A percentile compares a stretch with the other conserved stretches of the same genome.
phyloP scores from a whole-genome alignment of 805 yeast genomes.

The Cyberlindnera meyerae region DNA sequence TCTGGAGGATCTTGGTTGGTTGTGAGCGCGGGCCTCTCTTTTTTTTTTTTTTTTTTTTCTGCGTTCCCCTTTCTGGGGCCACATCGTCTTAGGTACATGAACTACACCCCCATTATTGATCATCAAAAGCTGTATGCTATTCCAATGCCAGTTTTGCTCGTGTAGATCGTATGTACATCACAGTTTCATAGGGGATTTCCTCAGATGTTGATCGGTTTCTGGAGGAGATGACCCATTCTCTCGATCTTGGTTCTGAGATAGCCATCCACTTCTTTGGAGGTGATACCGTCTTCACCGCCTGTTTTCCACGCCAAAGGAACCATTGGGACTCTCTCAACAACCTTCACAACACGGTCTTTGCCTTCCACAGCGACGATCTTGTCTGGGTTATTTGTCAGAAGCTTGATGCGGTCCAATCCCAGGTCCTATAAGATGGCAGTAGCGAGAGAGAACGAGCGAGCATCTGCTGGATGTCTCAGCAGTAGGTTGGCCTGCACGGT shows the following conservation, averaged over 20 bases:
- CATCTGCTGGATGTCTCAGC: slow-evolving; percentile 96
- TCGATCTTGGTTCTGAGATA: slow-evolving; percentile 91
- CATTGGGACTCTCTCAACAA: slow-evolving; percentile 92
- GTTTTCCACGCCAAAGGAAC: slow-evolving; percentile 86
- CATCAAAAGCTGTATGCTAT: no score
- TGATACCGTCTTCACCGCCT: slow-evolving; percentile 53
- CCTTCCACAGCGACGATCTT: slow-evolving; percentile 95
- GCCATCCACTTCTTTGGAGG: slow-evolving; percentile 84
- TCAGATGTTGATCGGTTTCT: slow-evolving; percentile 32
- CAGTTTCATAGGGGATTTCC: no score
- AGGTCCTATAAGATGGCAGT: slow-evolving; percentile 88
- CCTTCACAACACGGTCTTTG: slow-evolving; percentile 63
- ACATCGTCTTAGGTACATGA: no score
- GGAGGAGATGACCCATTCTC: slow-evolving; percentile 92
- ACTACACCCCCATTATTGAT: no score
- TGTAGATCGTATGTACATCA: no score
- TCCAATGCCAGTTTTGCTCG: no score
- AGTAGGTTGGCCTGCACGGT: slow-evolving; percentile 94
- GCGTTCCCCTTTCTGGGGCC: no score
- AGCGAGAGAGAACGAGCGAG: slow-evolving; percentile 89
- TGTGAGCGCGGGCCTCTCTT: no score
- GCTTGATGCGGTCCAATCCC: slow-evolving; percentile 63
- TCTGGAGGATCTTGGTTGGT: no score
- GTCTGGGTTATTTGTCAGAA: slow-evolving; percentile 94
- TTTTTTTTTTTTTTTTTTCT: no score